Percentiles rank a stretch among this genome's conserved stretches.
Conservation (phyloP, 805 yeast genomes). For the Yarrowia yakushimensis region DNA sequence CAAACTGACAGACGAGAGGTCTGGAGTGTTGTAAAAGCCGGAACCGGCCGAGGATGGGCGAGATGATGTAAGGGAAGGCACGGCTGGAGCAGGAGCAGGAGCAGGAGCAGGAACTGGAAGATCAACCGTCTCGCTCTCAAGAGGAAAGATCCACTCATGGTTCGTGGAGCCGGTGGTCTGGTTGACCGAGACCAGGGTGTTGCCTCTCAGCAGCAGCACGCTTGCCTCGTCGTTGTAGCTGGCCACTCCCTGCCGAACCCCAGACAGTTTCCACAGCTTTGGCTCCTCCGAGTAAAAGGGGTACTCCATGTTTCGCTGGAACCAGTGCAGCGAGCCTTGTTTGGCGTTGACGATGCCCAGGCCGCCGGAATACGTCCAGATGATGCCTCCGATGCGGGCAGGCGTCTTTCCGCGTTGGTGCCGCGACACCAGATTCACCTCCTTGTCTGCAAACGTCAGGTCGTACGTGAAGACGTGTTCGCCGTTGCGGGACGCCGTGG, state of each 20-base stretch:
- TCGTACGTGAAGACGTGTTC: conserved; percentile 67
- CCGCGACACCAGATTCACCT: conserved; percentile 54
- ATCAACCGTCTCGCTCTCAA: neutral
- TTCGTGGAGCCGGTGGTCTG: neutral
- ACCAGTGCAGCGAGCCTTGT: conserved; percentile 64
- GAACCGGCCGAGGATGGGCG: neutral
- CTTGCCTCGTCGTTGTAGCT: neutral
- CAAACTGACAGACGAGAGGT: too few species aligned
- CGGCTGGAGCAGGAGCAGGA: neutral
- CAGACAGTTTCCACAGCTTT: conserved; percentile 32
- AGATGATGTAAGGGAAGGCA: neutral
- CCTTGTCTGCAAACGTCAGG: conserved; percentile 48
- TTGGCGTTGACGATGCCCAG: conserved; percentile 52
- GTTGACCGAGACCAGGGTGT: neutral
- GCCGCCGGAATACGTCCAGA: conserved; percentile 51
- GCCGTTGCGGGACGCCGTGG: conserved; percentile 55
- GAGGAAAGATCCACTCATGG: conserved; percentile 6
- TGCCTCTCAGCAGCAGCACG: neutral
- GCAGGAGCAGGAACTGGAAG: neutral
- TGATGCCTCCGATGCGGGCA: conserved; percentile 48
- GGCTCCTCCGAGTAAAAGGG: conserved; percentile 28
- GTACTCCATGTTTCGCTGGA: conserved; percentile 36
- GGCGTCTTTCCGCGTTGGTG: conserved; percentile 62
- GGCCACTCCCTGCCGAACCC: conserved; percentile 29
- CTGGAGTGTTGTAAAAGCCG: neutral